Conservation (phyloP, 208 protist genomes). For the Crithidia fasciculata region DNA sequence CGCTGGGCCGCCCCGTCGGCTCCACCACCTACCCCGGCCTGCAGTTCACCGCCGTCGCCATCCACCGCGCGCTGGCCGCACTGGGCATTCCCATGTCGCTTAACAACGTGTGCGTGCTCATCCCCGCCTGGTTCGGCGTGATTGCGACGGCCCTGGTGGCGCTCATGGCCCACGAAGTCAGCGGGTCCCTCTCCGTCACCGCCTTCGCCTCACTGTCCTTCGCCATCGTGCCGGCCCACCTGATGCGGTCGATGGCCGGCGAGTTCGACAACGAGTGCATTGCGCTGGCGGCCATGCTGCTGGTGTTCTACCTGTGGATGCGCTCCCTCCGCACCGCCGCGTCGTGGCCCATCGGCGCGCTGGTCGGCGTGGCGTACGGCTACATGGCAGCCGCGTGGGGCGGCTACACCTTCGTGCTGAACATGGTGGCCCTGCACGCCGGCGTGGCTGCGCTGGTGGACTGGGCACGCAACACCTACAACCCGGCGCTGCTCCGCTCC, state of each 20-base stretch:
- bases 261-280: constrained; percentile 99
- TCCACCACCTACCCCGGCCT: constrained; percentile 98
- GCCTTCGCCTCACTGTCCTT: constrained; percentile 85
- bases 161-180: constrained; percentile 55
- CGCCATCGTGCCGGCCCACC: constrained; percentile 84
- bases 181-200: constrained; percentile 79
- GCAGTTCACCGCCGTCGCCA: constrained; percentile 94
- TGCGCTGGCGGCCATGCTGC: constrained; percentile 97
- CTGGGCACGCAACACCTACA: constrained; percentile 79
- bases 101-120: constrained; percentile 96
- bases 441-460: constrained; percentile 86
- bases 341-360: constrained; percentile 57
- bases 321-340: constrained; percentile 47
- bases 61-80: constrained; percentile 92
- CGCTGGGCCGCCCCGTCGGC: constrained; percentile 97
- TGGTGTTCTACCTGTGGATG: constrained; percentile 95
- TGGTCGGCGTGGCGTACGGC: constrained; percentile 79
- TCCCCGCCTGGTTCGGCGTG: constrained; percentile 94
- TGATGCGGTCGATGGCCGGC: constrained; percentile 98
- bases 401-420: constrained; percentile 98
- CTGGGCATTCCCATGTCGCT: constrained; percentile 85
- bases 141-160: constrained; percentile 58
- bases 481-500: constrained; percentile 87
- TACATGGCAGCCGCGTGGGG: constrained; percentile 97
- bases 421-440: constrained; percentile 96